Base-by-base conservation (phyloP, 2,329 filamentous ascomycete genomes). In the Trichoderma brevicompactum region DNA sequence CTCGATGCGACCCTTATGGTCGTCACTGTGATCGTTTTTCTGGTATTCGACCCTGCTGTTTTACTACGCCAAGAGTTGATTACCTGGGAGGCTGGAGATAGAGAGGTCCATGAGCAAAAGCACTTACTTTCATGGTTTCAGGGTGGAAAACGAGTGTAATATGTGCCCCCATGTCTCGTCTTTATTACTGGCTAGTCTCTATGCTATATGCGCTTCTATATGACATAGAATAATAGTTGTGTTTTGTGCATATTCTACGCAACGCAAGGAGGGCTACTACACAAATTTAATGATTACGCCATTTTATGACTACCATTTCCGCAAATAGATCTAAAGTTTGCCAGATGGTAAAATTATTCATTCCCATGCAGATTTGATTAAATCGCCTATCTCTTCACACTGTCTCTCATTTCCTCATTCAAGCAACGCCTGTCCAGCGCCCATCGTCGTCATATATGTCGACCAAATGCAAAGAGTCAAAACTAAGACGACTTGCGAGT, bases 1-100 rank as follows among this genome's bases (percentile, higher is more conserved):
- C 73, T 85, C 2, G 82, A 85, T 67, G 82, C 79, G 2, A 75
- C 76, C 2, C 78, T 82, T 71, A 84, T 85, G 79, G 74, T 80
- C 10, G 63, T 79, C 60, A 78, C 80, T 5, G 80, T 83, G n/a
- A 72, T 43, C 0, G 69, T 82, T 9, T 82, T 82, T 66, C 77
- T 81, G 53, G 46, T 80, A 10, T 66, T 82, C 15, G 80, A 83
- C 56, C 81, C 81, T n/a, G 69, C 64, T 17, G 34, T 54, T 12
- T n/a, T 54, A 28, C 36, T 54, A 2, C 54, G 19, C 3, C 7
- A 58, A 13, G 17, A 28, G 1, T 15, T 17, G 15, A 34, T 54
- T n/a, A 15, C 52, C 7, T 41, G 17, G 52, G 36, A 23, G 10
- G 36, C 7, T 0, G 19, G 38, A 15, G 36, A 40, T 23, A 15